These are phyloP conservation scores for Carnegiea gigantea DNA, from an alignment of 179 eudicot genomes.

Conservation along the genomic window DNA sequence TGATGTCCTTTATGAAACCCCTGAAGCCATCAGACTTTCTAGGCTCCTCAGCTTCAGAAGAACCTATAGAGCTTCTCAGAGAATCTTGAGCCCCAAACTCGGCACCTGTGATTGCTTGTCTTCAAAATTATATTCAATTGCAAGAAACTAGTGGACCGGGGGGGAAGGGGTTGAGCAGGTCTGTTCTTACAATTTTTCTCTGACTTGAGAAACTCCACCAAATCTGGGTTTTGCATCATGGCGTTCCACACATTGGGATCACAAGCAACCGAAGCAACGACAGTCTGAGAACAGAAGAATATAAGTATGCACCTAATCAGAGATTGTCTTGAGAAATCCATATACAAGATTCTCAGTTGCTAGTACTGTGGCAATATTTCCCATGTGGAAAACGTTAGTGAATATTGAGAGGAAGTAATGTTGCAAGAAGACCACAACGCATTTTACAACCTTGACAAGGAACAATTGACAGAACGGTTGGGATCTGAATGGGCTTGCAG, in stretches of 20 bases:
- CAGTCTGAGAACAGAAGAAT: slow-evolving; percentile 41
- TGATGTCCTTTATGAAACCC: slow-evolving; percentile 39
- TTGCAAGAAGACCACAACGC: neutral
- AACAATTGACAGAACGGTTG: neutral
- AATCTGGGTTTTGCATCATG: slow-evolving; percentile 59
- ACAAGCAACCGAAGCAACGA: slow-evolving; percentile 86
- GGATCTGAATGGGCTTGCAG: neutral
- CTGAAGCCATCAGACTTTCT: slow-evolving; percentile 31
- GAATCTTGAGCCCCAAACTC: slow-evolving; percentile 14
- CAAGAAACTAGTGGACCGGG: neutral
- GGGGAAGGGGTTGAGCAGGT: neutral
- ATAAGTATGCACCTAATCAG: neutral
- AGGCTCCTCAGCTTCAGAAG: slow-evolving; percentile 14
- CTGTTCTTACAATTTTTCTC: slow-evolving; percentile 50
- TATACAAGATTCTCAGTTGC: neutral
- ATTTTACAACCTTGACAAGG: neutral
- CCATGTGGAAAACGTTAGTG: neutral
- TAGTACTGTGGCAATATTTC: neutral
- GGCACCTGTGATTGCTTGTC: slow-evolving; percentile 3
- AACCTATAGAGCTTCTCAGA: slow-evolving; percentile 18
- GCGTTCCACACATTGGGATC: slow-evolving; percentile 89
- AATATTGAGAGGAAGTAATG: neutral
- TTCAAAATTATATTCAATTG: neutral
- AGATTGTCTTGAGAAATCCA: neutral
- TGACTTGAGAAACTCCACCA: slow-evolving; percentile 47